Percentiles rank a stretch among this genome's conserved stretches.
phyloP scores from a whole-genome alignment of 73 alveolate genomes.

The Breviolum minutum region DNA sequence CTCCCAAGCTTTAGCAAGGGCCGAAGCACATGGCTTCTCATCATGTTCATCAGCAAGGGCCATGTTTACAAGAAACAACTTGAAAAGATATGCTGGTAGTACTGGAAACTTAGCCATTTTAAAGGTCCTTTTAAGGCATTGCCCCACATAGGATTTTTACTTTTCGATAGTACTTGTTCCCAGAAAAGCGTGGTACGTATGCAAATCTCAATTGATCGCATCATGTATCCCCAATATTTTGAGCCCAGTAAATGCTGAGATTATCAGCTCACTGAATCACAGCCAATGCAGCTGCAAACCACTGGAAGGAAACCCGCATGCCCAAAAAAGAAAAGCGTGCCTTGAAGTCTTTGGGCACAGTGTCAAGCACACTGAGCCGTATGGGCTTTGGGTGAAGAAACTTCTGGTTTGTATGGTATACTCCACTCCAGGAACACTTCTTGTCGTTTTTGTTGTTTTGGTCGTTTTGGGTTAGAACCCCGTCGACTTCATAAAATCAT shows the following conservation, averaged over 20 bases:
- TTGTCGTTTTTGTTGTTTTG: not conserved
- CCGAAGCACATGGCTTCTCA: not conserved
- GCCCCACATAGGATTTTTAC: not conserved
- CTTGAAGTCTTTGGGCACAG: not conserved
- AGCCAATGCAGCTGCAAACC: too few species aligned
- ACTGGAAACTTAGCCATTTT: not conserved
- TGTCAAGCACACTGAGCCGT: not conserved
- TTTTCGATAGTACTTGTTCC: not conserved
- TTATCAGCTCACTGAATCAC: too few species aligned
- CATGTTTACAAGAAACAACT: not conserved
- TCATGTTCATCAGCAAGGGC: not conserved
- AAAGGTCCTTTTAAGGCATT: not conserved
- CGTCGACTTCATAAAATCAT: not conserved
- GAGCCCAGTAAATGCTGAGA: too few species aligned
- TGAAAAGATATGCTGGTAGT: not conserved
- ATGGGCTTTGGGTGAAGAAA: not conserved
- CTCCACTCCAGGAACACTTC: not conserved
- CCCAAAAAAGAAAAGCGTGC: not conserved
- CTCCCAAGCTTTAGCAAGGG: slow-evolving; percentile 13
- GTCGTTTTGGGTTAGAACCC: not conserved
- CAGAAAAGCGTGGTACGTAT: not conserved
- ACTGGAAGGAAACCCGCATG: too few species aligned
- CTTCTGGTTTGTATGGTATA: not conserved
- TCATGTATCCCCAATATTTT: too few species aligned
- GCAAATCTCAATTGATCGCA: not conserved